Evolutionary conservation across 1,284 basidiomycete species (phyloP), one percentile per base, ranked within the genome.

Genomic region (Melampsora allii-populina): DNA sequence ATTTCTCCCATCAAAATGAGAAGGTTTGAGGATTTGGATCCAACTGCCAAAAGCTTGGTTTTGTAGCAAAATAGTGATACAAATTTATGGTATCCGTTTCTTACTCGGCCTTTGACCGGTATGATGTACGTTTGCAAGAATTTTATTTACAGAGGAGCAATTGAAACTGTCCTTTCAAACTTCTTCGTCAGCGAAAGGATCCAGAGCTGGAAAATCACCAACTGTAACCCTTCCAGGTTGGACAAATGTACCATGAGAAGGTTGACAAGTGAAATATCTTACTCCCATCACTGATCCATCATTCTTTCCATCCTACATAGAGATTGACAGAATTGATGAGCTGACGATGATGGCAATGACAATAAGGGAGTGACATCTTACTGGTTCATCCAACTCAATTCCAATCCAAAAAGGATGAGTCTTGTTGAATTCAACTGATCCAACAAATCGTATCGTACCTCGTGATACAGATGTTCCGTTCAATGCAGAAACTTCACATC

Each of bases 361-460:
- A n/a, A n/a, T n/a, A n/a, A n/a, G n/a, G n/a, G n/a, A n/a, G n/a
- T n/a, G n/a, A n/a, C n/a, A 4, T 56, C 95, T 94, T 12, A 93
- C 86, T 1, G 96, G 95, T 80, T 98, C 96, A 80, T 98, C 96
- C 79, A 95, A 92, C 82, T 96, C 91, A 6, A 98, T 85, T 0
- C 95, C 96, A 2, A 98, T 86, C 95, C 95, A 98, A 0, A 87
- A 80, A 0, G 45, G 48, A 42, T 56, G 21, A 21, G 48, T 82
- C 3, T 85, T 48, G 21, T 87, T 87, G 79, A 98, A 96, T 67
- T 86, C 84, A 0, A 94, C 92, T 31, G 83, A 80, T 0, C 96
- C 96, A 12, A 94, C 88, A 79, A 89, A 98, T 9, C 88, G 85
- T 27, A 98, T 88, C 0, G 88, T 89, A 0, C 95, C 95, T 31